Percentiles rank a stretch among this genome's conserved stretches.
Evolutionary conservation across 345 rosid genomes (phyloP).

Genomic region (Turnera subulata): DNA sequence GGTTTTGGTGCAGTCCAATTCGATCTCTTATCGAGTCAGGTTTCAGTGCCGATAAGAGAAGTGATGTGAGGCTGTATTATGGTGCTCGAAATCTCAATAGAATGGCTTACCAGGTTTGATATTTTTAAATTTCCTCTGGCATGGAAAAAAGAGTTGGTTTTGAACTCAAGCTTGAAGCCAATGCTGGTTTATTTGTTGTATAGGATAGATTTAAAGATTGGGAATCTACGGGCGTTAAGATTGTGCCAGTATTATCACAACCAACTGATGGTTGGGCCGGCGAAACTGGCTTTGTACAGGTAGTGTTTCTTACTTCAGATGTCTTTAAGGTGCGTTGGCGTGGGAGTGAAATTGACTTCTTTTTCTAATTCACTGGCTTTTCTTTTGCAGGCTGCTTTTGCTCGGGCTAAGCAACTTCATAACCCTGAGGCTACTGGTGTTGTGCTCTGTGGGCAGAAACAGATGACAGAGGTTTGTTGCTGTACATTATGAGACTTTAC

Average conservation of each 20-base stretch:
- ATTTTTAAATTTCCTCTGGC: background rate
- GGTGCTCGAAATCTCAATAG: conserved; percentile 90
- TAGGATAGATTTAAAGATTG: conserved; percentile 89
- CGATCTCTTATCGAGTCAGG: conserved; percentile 88
- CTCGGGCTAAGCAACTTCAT: conserved; percentile 54
- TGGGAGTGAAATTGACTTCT: background rate
- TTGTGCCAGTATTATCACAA: conserved; percentile 83
- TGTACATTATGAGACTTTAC: background rate
- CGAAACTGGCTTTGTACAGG: conserved; percentile 94
- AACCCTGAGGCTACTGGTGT: conserved; percentile 63
- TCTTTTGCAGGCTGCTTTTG: conserved; percentile 73
- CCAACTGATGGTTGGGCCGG: conserved; percentile 81
- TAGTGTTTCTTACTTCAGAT: conserved; percentile 9
- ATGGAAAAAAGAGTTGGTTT: no score
- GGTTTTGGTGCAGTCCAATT: conserved; percentile 63
- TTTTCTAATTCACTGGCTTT: conserved; percentile 13
- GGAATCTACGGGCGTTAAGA: conserved; percentile 83
- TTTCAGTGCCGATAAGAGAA: conserved; percentile 63
- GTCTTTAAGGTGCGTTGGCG: background rate
- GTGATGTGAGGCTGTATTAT: conserved; percentile 84
- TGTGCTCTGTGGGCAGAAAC: conserved; percentile 89
- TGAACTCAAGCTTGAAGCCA: background rate
- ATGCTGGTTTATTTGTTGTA: conserved; percentile 12
- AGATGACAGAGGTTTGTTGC: conserved; percentile 83
- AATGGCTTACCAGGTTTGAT: conserved; percentile 94